Conservation (phyloP, 805 yeast species). For the Candida sanyiensis region DNA sequence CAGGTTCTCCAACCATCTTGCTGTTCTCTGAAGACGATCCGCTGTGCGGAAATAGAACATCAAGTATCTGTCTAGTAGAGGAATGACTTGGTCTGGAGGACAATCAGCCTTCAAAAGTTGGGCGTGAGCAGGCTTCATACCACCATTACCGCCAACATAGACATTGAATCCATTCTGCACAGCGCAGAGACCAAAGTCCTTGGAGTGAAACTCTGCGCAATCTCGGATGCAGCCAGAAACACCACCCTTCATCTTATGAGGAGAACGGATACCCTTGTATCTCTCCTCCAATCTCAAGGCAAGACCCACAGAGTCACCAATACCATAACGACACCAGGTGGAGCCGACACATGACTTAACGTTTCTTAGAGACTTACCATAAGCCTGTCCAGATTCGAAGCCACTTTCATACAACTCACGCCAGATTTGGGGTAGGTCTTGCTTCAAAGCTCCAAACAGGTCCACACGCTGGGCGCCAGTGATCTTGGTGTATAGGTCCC, state of each 20-base stretch:
- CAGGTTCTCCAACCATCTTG: constrained; percentile 33
- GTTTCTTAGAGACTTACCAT: constrained; percentile 32
- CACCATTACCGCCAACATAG: constrained; percentile 36
- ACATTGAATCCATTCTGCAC: constrained; percentile 33
- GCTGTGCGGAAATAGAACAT: constrained; percentile 36
- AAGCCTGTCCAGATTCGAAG: constrained; percentile 35
- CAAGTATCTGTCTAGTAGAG: constrained; percentile 31
- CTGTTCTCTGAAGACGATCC: constrained; percentile 34
- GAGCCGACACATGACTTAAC: constrained; percentile 36
- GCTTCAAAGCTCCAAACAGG: constrained; percentile 31
- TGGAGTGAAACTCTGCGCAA: constrained; percentile 35
- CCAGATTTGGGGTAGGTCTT: constrained; percentile 30
- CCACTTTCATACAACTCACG: constrained; percentile 28
- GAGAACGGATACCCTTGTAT: constrained; percentile 33
- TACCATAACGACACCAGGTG: constrained; percentile 35
- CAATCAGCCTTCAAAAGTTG: constrained; percentile 30
- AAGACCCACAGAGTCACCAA: constrained; percentile 35
- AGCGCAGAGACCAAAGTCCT: constrained; percentile 35
- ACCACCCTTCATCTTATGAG: constrained; percentile 35
- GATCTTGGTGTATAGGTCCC: constrained; percentile 31
- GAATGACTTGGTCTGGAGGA: constrained; percentile 33
- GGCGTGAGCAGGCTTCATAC: constrained; percentile 37
- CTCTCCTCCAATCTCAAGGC: constrained; percentile 34
- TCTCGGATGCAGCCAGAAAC: constrained; percentile 35
- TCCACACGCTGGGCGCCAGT: constrained; percentile 35